phyloP scores from a whole-genome alignment of 2,329 filamentous ascomycete species.

The Colletotrichum sp. region DNA sequence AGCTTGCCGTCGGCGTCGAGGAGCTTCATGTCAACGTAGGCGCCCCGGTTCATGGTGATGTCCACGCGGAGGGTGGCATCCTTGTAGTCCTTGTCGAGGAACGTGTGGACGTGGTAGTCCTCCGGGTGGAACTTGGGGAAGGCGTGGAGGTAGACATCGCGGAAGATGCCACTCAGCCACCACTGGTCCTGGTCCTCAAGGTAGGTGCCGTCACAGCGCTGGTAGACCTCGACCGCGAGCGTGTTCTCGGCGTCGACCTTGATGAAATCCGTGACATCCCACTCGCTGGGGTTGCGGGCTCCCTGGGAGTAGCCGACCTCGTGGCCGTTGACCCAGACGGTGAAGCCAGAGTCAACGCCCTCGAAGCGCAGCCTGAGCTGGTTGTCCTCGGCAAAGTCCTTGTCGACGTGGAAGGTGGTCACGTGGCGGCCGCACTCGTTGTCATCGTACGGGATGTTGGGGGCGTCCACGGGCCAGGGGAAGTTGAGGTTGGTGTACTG shows the following conservation, averaged over 20 bases:
- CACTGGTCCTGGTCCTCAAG: constrained; percentile 77
- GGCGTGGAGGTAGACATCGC: constrained; percentile 69
- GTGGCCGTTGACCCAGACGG: constrained; percentile 72
- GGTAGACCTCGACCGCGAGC: constrained; percentile 72
- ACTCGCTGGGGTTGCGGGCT: constrained; percentile 74
- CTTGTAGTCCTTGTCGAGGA: constrained; percentile 58
- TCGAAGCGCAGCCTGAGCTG: constrained; percentile 75
- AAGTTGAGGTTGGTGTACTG: constrained; percentile 75
- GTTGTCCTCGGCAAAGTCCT: constrained; percentile 44
- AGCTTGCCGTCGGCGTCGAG: constrained; percentile 36
- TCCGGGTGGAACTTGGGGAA: constrained; percentile 62
- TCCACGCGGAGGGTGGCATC: constrained; percentile 57
- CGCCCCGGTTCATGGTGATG: constrained; percentile 44
- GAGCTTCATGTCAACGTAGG: constrained; percentile 36
- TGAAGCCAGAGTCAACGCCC: constrained; percentile 75
- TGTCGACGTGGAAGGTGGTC: constrained; percentile 57
- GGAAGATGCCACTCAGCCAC: constrained; percentile 72
- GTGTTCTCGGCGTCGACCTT: constrained; percentile 51
- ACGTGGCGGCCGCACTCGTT: constrained; percentile 71
- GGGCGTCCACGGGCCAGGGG: constrained; percentile 71
- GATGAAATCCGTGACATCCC: constrained; percentile 67
- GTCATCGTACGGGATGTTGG: constrained; percentile 67
- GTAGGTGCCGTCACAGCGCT: constrained; percentile 74
- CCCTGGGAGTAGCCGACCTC: constrained; percentile 76
- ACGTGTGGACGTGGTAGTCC: constrained; percentile 61